Conservation (phyloP, 202 grass and related monocot species). For the Panicum virgatum region DNA sequence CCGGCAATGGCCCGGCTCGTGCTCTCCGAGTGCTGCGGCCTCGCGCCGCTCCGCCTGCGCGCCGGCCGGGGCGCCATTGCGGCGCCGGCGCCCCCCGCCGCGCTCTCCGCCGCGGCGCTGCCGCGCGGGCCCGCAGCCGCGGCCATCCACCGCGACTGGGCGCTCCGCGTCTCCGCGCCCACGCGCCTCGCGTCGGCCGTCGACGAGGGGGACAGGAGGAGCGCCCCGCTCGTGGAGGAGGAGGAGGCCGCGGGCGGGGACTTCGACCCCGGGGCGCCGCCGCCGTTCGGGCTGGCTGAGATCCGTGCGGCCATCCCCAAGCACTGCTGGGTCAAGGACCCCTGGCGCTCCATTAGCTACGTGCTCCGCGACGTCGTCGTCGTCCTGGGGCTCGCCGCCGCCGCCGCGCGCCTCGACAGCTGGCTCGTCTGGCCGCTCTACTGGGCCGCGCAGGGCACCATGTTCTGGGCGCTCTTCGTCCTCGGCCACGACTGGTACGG, state of each 20-base stretch:
- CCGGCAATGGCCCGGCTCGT: constrained; percentile 68
- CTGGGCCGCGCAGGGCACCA: constrained; percentile 97
- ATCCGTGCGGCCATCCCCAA: constrained; percentile 94
- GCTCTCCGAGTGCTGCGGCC: constrained; percentile 71
- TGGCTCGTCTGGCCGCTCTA: constrained; percentile 96
- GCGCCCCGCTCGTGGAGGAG: neutral
- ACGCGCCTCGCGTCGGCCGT: constrained; percentile 46
- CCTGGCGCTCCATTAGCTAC: constrained; percentile 91
- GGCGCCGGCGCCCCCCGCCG: constrained; percentile 26
- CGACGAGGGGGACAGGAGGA: constrained; percentile 52
- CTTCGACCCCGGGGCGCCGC: constrained; percentile 71
- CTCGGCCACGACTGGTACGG: constrained; percentile 95
- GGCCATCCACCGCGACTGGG: constrained; percentile 71
- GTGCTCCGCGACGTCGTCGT: constrained; percentile 73
- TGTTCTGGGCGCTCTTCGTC: constrained; percentile 99
- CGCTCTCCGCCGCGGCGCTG: constrained; percentile 27
- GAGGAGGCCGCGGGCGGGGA: neutral
- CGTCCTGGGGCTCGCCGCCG: constrained; percentile 82
- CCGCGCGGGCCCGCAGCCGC: constrained; percentile 27
- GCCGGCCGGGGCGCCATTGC: constrained; percentile 54
- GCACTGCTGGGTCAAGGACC: constrained; percentile 96
- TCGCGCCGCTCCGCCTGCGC: constrained; percentile 64
- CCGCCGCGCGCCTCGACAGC: constrained; percentile 69
- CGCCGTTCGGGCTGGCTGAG: constrained; percentile 84
- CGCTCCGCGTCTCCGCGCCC: constrained; percentile 72